Evolutionary conservation across 2,329 filamentous ascomycete genomes (phyloP).

Genomic region (Cordyceps farinosa): DNA sequence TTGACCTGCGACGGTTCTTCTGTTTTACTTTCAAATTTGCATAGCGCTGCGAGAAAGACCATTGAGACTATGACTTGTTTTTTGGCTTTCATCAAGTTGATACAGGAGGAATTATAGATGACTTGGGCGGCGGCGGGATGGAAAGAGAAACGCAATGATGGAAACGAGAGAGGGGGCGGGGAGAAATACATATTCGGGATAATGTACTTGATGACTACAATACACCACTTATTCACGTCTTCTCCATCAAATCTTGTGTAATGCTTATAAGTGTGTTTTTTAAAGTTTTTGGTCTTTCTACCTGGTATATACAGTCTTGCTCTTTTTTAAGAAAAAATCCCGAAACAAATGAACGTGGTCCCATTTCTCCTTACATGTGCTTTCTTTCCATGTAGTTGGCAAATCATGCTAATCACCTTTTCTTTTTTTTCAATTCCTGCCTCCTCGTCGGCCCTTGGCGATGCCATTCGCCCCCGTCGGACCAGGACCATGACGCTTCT

Average conservation of each 20-base stretch:
- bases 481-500: constrained; percentile 45
- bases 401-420: not conserved
- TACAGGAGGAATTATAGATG: not conserved
- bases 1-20: not conserved
- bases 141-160: no score
- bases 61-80: not conserved
- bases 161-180: not conserved
- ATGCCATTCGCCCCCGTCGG: constrained; percentile 33
- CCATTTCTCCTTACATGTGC: not conserved
- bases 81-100: not conserved
- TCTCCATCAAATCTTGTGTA: not conserved
- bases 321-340: not conserved
- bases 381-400: not conserved
- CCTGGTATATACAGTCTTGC: constrained; percentile 11
- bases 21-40: constrained; percentile 1
- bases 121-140: not conserved
- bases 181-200: not conserved
- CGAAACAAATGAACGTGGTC: not conserved
- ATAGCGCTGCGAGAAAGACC: constrained; percentile 16
- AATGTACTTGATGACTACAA: not conserved
- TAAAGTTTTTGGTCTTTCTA: not conserved
- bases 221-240: constrained; percentile 3
- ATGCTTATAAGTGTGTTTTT: not conserved
- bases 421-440: constrained; percentile 17
- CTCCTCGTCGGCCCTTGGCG: constrained; percentile 38